Evolutionary conservation across 1,284 basidiomycete species (phyloP).

Genomic region (Boletus albobrunnescens): DNA sequence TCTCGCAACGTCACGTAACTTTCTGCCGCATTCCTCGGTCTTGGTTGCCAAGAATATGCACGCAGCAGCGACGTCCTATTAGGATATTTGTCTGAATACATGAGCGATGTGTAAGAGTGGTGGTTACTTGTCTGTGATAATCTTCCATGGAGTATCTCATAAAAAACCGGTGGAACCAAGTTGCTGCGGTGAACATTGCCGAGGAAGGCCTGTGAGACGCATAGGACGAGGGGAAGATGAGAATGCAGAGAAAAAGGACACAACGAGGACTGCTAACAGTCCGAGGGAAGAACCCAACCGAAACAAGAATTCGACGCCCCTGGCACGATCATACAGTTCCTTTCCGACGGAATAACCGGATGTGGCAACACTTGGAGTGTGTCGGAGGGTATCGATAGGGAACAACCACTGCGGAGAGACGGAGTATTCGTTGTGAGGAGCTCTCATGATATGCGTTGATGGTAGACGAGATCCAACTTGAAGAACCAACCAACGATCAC

Average conservation of each 20-base stretch:
- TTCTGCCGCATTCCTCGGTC: slow-evolving; percentile 84
- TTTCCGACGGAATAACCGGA: slow-evolving; percentile 55
- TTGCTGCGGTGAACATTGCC: slow-evolving; percentile 79
- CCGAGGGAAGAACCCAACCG: slow-evolving; percentile 69
- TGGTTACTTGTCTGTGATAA: slow-evolving; percentile 72
- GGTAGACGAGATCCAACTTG: slow-evolving; percentile 1
- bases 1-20: slow-evolving; percentile 79
- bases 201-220: slow-evolving; percentile 57
- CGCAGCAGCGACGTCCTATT: slow-evolving; percentile 80
- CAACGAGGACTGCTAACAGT: slow-evolving; percentile 49
- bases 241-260: slow-evolving; percentile 10
- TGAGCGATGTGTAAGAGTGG: slow-evolving; percentile 2
- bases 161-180: slow-evolving; percentile 92
- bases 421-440: slow-evolving; percentile 22
- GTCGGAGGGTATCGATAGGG: slow-evolving; percentile 50
- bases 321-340: slow-evolving; percentile 70
- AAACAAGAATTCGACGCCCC: slow-evolving; percentile 78
- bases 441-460: slow-evolving; percentile 20
- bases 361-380: slow-evolving; percentile 49
- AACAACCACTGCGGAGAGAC: slow-evolving; percentile 66
- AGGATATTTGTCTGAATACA: slow-evolving; percentile 10
- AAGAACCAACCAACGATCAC: slow-evolving; percentile 27
- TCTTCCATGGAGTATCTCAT: slow-evolving; percentile 88
- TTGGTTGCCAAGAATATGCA: slow-evolving; percentile 92
- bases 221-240: slow-evolving; percentile 16